A percentile compares a stretch with the other conserved stretches of the same genome.
phyloP scores from a whole-genome alignment of 1,139 yeast species.

The Zygosaccharomyces pseudobailii region DNA sequence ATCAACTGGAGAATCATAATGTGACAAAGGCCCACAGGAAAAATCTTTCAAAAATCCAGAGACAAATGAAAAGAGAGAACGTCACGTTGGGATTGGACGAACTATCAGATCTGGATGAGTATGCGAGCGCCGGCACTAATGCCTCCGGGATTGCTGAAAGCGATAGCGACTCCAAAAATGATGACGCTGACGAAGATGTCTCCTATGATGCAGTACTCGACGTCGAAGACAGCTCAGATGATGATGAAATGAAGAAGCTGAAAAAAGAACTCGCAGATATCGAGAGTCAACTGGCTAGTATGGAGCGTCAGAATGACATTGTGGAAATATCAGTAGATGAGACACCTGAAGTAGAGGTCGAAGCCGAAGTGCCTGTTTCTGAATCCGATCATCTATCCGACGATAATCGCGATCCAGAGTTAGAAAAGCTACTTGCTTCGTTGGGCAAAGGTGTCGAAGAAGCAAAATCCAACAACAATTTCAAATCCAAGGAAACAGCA shows the following conservation, averaged over 20 bases:
- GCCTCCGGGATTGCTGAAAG: not conserved
- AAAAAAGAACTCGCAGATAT: slow-evolving; percentile 33
- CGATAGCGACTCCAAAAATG: not conserved
- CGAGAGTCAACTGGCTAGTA: slow-evolving; percentile 34
- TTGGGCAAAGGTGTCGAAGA: slow-evolving; percentile 17
- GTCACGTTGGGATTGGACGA: slow-evolving; percentile 63
- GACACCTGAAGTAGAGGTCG: not conserved
- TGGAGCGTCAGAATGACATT: slow-evolving; percentile 17
- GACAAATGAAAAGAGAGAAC: slow-evolving; percentile 84
- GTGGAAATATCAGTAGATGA: slow-evolving; percentile 8
- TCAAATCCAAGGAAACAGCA: slow-evolving; percentile 3
- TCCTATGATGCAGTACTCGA: not conserved
- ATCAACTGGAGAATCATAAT: slow-evolving; percentile 74
- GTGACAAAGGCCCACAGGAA: slow-evolving; percentile 73
- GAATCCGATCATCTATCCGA: slow-evolving; percentile 4
- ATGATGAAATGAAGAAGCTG: slow-evolving; percentile 16
- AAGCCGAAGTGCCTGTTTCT: slow-evolving; percentile 5
- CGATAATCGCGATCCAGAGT: slow-evolving; percentile 35
- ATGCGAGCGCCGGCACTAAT: slow-evolving; percentile 33
- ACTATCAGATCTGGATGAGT: slow-evolving; percentile 36
- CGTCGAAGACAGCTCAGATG: slow-evolving; percentile 32
- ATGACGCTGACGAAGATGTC: not conserved
- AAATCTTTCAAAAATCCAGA: slow-evolving; percentile 55
- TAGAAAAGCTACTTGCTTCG: slow-evolving; percentile 40
- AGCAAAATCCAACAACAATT: slow-evolving; percentile 1